These are phyloP conservation scores for Remersonia thermophila DNA, from an alignment of 2,329 filamentous ascomycete species.

Conservation along the genomic window DNA sequence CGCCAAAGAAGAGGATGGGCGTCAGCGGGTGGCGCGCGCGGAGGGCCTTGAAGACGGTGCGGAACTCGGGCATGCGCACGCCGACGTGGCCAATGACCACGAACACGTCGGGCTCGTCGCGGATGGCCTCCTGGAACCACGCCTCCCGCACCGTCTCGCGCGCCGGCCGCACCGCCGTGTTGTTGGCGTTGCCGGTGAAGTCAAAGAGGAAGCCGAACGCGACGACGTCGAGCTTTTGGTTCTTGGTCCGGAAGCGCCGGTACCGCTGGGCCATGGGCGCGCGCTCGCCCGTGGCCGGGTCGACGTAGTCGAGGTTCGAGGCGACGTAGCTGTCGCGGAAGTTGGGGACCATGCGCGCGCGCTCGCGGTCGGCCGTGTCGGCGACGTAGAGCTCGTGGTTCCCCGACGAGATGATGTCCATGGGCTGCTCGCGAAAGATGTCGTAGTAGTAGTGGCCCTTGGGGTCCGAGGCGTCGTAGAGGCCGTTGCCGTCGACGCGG, in stretches of 20 bases:
- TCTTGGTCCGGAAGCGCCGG: slow-evolving; percentile 83
- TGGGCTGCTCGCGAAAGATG: slow-evolving; percentile 68
- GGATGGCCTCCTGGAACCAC: slow-evolving; percentile 82
- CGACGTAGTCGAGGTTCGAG: slow-evolving; percentile 83
- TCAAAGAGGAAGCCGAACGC: slow-evolving; percentile 94
- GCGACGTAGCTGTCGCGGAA: slow-evolving; percentile 73
- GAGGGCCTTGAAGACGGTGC: slow-evolving; percentile 65
- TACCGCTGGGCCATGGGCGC: slow-evolving; percentile 71
- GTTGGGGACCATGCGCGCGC: slow-evolving; percentile 66
- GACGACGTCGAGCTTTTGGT: slow-evolving; percentile 69
- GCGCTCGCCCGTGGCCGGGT: slow-evolving; percentile 56
- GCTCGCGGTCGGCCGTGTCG: slow-evolving; percentile 67
- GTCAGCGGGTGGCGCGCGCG: slow-evolving; percentile 64
- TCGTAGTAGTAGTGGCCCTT: slow-evolving; percentile 83
- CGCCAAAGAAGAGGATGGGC: slow-evolving; percentile 85
- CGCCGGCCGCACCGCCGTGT: slow-evolving; percentile 72
- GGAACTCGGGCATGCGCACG: slow-evolving; percentile 67
- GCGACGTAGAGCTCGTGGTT: slow-evolving; percentile 92
- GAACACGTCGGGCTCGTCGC: slow-evolving; percentile 78
- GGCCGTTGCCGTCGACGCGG: slow-evolving; percentile 80
- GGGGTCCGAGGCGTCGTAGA: slow-evolving; percentile 81
- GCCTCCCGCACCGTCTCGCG: slow-evolving; percentile 66
- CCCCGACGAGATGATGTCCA: slow-evolving; percentile 76
- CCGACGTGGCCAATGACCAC: slow-evolving; percentile 78
- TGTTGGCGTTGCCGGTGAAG: slow-evolving; percentile 82